phyloP scores from a whole-genome alignment of 176 grass and related monocot species.

The Hsuehochloa calcarea region DNA sequence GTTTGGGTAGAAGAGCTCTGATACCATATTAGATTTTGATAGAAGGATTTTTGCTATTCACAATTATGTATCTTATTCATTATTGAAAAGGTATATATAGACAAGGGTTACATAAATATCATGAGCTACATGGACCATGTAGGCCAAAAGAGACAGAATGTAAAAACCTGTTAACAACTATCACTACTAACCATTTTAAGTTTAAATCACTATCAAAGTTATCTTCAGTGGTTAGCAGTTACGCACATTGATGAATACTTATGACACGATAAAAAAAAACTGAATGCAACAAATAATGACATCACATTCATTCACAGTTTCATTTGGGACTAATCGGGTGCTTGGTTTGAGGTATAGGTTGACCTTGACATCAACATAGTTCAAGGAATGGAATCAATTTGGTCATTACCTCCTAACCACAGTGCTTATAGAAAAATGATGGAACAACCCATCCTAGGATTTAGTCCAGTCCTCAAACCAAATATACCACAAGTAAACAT shows the following conservation, averaged over 20 bases:
- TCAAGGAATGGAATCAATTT: not conserved
- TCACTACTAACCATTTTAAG: not conserved
- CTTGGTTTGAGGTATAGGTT: not conserved
- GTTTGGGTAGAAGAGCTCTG: too few relatives aligned
- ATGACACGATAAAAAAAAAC: not conserved
- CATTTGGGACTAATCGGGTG: not conserved
- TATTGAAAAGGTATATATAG: too few relatives aligned
- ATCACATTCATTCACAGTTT: not conserved
- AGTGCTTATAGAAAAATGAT: not conserved
- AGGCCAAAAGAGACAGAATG: too few relatives aligned
- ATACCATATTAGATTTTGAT: too few relatives aligned
- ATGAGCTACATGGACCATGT: too few relatives aligned
- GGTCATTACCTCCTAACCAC: not conserved
- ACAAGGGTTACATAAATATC: too few relatives aligned
- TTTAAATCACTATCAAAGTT: not conserved
- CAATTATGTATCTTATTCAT: too few relatives aligned
- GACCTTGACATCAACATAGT: not conserved
- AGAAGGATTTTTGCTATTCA: too few relatives aligned
- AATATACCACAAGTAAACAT: not conserved
- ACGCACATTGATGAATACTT: not conserved
- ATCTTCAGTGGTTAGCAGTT: not conserved
- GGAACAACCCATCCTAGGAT: not conserved
- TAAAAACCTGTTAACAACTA: too few relatives aligned
- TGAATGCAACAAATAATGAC: not conserved
- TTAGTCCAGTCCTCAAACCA: not conserved